phyloP scores from a whole-genome alignment of 208 protist species.

The Leishmania tropica region DNA sequence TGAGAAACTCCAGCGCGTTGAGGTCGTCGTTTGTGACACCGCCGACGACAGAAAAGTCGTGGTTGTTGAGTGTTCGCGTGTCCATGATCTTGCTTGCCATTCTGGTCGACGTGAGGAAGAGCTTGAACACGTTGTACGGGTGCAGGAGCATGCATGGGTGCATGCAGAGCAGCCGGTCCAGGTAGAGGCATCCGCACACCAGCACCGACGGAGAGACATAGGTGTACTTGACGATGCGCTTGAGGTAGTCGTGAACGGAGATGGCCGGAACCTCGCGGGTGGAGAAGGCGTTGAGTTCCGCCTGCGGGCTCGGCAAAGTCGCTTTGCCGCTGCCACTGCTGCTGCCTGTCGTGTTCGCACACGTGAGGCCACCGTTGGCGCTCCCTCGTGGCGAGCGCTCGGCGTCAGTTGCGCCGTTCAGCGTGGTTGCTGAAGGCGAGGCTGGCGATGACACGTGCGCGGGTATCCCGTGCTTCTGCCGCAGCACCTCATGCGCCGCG shows the following conservation, averaged over 20 bases:
- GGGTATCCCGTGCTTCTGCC: slow-evolving; percentile 6
- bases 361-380: not conserved
- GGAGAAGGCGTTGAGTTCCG: slow-evolving; percentile 41
- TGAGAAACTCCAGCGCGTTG: slow-evolving; percentile 63
- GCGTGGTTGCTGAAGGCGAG: not conserved
- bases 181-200: slow-evolving; percentile 63
- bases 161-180: slow-evolving; percentile 58
- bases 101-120: slow-evolving; percentile 57
- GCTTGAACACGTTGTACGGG: slow-evolving; percentile 62
- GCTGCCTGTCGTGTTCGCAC: not conserved
- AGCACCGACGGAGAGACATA: slow-evolving; percentile 75
- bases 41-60: slow-evolving; percentile 68
- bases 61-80: slow-evolving; percentile 76
- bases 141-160: slow-evolving; percentile 45
- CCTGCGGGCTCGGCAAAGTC: slow-evolving; percentile 8
- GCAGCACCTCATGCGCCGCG: slow-evolving; percentile 45
- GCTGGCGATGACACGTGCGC: slow-evolving; percentile 11
- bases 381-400: not conserved
- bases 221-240: slow-evolving; percentile 64
- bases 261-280: slow-evolving; percentile 43
- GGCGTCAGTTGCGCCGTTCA: not conserved
- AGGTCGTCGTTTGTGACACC: slow-evolving; percentile 68
- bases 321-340: not conserved
- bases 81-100: slow-evolving; percentile 79
- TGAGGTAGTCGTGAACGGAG: slow-evolving; percentile 60